Percentiles rank a stretch among this genome's conserved stretches.
Conservation (phyloP, 495 filamentous ascomycete species). For the Pyrenopolyporus hunteri region DNA sequence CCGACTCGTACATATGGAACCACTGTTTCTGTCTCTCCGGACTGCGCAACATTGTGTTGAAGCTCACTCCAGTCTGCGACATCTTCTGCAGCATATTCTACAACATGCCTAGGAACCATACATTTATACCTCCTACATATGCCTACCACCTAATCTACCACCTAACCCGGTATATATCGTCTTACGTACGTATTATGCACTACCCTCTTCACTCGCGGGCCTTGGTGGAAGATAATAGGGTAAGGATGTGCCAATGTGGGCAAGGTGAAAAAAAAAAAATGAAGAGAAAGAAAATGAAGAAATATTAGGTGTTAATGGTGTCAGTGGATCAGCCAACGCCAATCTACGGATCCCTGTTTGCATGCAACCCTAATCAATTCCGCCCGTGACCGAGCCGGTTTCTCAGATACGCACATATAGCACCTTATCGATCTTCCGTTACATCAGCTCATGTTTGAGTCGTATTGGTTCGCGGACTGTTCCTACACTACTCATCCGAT, state of each 20-base stretch:
- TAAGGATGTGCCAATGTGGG: too few relatives aligned
- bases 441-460: slow-evolving; percentile 29
- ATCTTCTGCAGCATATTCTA: neutral
- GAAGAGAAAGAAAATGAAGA: neutral
- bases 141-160: too few relatives aligned
- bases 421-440: slow-evolving; percentile 9
- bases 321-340: neutral
- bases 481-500: slow-evolving; percentile 20
- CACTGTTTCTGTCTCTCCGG: slow-evolving; percentile 32
- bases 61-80: too few relatives aligned
- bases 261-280: neutral
- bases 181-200: too few relatives aligned
- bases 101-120: too few relatives aligned
- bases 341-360: slow-evolving; percentile 8
- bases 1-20: slow-evolving; percentile 18
- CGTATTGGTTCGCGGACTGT: slow-evolving; percentile 25
- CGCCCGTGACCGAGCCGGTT: slow-evolving; percentile 26
- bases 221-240: too few relatives aligned
- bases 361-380: slow-evolving; percentile 32
- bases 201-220: too few relatives aligned
- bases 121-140: too few relatives aligned
- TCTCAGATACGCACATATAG: slow-evolving; percentile 14
- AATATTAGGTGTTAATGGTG: neutral
- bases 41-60: slow-evolving; percentile 5
- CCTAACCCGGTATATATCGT: too few relatives aligned